These are phyloP conservation scores for Candida ponderosae DNA, from an alignment of 805 yeast species.

Conservation along the genomic window DNA sequence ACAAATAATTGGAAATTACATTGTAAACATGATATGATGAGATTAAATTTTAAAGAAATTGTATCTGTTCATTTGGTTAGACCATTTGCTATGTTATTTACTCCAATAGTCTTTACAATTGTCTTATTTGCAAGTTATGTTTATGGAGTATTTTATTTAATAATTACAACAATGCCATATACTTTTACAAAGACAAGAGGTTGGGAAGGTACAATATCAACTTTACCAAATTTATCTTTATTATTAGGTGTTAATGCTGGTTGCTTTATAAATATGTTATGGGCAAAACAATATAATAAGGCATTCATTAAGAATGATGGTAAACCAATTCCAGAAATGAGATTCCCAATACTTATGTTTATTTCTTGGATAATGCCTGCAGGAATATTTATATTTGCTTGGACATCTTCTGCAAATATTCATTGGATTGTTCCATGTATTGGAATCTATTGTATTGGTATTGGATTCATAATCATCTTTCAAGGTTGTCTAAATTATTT, in stretches of 20 bases:
- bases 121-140: slow-evolving; percentile 41
- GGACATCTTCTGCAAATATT: slow-evolving; percentile 40
- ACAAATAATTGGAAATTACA: slow-evolving; percentile 8
- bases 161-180: slow-evolving; percentile 35
- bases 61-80: slow-evolving; percentile 8
- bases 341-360: slow-evolving; percentile 47
- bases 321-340: slow-evolving; percentile 49
- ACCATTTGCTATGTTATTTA: slow-evolving; percentile 12
- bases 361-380: slow-evolving; percentile 37
- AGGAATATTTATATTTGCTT: slow-evolving; percentile 55
- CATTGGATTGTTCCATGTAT: slow-evolving; percentile 54
- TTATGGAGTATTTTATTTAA: slow-evolving; percentile 38
- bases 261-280: slow-evolving; percentile 24
- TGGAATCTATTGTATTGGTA: slow-evolving; percentile 44
- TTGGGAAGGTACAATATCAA: slow-evolving; percentile 23
- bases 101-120: slow-evolving; percentile 30
- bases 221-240: slow-evolving; percentile 29
- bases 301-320: slow-evolving; percentile 32
- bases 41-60: slow-evolving; percentile 7
- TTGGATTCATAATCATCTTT: slow-evolving; percentile 49
- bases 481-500: slow-evolving; percentile 53
- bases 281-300: slow-evolving; percentile 22
- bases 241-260: slow-evolving; percentile 30
- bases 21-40: slow-evolving; percentile 12
- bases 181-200: slow-evolving; percentile 23